Percentiles rank a stretch among this genome's conserved stretches.
These are phyloP conservation scores for Gymnopus androsaceus DNA, from an alignment of 1,284 basidiomycete species.

Conservation along the genomic window DNA sequence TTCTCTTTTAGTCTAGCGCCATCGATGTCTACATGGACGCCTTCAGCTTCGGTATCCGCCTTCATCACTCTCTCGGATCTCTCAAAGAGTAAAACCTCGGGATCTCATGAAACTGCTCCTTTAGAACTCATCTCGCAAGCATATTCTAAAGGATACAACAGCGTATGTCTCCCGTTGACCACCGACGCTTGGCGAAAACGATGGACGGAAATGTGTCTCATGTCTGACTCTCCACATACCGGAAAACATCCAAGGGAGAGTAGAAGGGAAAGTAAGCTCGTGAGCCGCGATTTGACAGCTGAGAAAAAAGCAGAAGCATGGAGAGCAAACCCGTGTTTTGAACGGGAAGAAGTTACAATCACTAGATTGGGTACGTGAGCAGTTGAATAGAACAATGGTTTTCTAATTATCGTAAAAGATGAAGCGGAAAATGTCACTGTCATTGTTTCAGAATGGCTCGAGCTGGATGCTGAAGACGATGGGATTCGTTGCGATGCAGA, in stretches of 20 bases:
- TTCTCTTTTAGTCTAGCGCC: no score
- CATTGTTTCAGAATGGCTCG: slow-evolving; percentile 91
- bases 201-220: slow-evolving; percentile 89
- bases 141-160: slow-evolving; percentile 60
- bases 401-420: slow-evolving; percentile 49
- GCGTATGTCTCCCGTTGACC: slow-evolving; percentile 82
- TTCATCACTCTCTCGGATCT: slow-evolving; percentile 36
- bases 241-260: slow-evolving; percentile 41
- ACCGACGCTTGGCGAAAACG: slow-evolving; percentile 85
- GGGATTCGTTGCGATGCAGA: slow-evolving; percentile 96
- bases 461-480: slow-evolving; percentile 90
- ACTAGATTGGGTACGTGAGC: slow-evolving; percentile 72
- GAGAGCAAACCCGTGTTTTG: slow-evolving; percentile 82
- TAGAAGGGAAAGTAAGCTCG: slow-evolving; percentile 19
- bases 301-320: slow-evolving; percentile 85
- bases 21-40: slow-evolving; percentile 37
- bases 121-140: slow-evolving; percentile 52
- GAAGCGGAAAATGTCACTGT: slow-evolving; percentile 81
- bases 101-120: slow-evolving; percentile 45
- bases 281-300: slow-evolving; percentile 43
- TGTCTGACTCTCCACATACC: slow-evolving; percentile 42
- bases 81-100: slow-evolving; percentile 20
- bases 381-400: slow-evolving; percentile 7
- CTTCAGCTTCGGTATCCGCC: slow-evolving; percentile 37
- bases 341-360: slow-evolving; percentile 86